Base-by-base conservation (phyloP, 225 moss, liverwort and hornwort genomes). In the Rhytidiadelphus loreus region DNA sequence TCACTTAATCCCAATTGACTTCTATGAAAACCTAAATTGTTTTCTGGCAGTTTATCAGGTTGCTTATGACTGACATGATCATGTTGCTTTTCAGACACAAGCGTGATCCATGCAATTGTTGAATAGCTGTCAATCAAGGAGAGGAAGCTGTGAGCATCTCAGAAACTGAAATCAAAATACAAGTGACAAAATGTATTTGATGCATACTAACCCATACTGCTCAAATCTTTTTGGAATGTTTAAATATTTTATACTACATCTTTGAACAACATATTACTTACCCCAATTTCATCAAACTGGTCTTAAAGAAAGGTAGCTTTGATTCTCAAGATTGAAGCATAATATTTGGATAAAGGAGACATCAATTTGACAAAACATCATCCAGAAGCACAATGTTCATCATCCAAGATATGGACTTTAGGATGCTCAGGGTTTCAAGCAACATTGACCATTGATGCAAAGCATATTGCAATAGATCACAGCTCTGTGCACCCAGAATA, bases 1-100 rank as follows among this genome's bases (percentile, higher is more conserved):
- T n/a, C 1, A 13, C 11, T 0, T 26, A 70, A 59, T 2, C 1
- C 0, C 0, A 0, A 3, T 2, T 69, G 55, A 0, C 0, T 1
- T 3, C 0, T 0, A n/a, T 30, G 0, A 3, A 0, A 39, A 39
- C 83, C 83, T 0, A 30, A 4, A 53, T 55, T 43, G 28, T 5
- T 33, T 6, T 0, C 56, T 52, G 3, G 4, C 30, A 69, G 12
- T 0, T 1, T 0, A 2, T 21, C 0, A 17, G 79, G 85, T 7
- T 0, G 3, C 3, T 0, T 0, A 39, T 77, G 0, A 5, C 8
- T 48, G 3, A 5, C 35, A 46, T 5, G 0, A 37, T 6, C 2
- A 0, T 1, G 19, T 13, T 3, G 2, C 3, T 68, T 37, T 20
- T 2, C 1, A n/a, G 9, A 3, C 22, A 41, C 20, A 29, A 83